Evolutionary conservation across 768 basidiomycete genomes (phyloP).

Genomic region (Termitomyces titanicus): DNA sequence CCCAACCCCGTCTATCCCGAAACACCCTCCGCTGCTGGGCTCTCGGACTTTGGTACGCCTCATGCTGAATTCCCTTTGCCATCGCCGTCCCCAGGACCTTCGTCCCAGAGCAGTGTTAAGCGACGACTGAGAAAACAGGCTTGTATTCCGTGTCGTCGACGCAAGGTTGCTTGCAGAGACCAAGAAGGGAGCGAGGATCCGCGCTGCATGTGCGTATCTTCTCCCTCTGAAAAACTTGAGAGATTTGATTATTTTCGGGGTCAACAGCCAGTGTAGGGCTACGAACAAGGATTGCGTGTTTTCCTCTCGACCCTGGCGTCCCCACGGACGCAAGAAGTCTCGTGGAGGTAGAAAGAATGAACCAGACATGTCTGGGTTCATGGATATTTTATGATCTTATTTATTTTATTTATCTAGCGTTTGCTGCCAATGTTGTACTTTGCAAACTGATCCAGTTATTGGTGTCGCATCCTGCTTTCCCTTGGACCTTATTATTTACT

Average conservation of each 20-base stretch:
- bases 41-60: too few species aligned
- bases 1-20: background rate
- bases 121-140: background rate
- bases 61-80: too few species aligned
- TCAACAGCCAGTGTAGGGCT: background rate
- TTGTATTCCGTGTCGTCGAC: conserved; percentile 1
- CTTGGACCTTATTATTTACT: too few species aligned
- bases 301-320: too few species aligned
- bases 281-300: background rate
- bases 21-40: background rate
- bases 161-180: conserved; percentile 6
- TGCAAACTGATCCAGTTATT: too few species aligned
- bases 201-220: conserved; percentile 4
- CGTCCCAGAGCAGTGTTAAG: background rate
- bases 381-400: too few species aligned
- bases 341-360: background rate
- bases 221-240: background rate
- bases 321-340: too few species aligned
- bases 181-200: background rate
- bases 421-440: too few species aligned
- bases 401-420: too few species aligned
- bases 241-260: background rate
- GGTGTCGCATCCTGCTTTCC: too few species aligned
- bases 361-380: background rate
- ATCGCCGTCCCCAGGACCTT: too few species aligned